These are phyloP conservation scores for Crithidia sp. DNA, from an alignment of 208 protist species.

Conservation along the genomic window DNA sequence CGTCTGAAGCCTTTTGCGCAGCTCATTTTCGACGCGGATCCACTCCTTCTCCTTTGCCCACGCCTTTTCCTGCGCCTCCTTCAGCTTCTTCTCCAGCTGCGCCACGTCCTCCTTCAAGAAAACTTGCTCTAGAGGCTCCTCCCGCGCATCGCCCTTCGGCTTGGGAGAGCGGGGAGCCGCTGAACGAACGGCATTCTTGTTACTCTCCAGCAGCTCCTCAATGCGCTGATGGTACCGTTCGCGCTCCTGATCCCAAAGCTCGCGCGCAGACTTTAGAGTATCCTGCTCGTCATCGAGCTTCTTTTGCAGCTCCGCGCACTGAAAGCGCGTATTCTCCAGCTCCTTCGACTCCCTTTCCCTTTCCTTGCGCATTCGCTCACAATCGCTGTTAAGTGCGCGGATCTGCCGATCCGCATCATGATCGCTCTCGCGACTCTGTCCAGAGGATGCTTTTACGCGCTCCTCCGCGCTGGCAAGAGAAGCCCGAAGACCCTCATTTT, in stretches of 20 bases:
- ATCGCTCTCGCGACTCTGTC: constrained; percentile 6
- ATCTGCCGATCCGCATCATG: constrained; percentile 20
- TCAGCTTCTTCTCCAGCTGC: constrained; percentile 73
- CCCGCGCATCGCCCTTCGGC: background rate
- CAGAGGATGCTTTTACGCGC: constrained; percentile 6
- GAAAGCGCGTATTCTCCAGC: constrained; percentile 41
- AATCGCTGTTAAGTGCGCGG: constrained; percentile 23
- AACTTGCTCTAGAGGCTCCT: constrained; percentile 49
- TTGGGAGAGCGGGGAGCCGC: background rate
- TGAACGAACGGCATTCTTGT: constrained; percentile 20
- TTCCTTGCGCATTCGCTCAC: constrained; percentile 39
- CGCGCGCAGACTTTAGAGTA: constrained; percentile 39
- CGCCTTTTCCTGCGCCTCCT: constrained; percentile 49
- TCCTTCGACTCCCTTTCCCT: constrained; percentile 39
- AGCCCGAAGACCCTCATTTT: constrained; percentile 52
- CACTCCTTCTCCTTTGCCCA: constrained; percentile 77
- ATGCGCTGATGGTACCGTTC: constrained; percentile 56
- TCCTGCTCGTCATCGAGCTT: constrained; percentile 43
- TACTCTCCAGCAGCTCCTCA: constrained; percentile 45
- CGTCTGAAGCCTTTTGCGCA: constrained; percentile 44
- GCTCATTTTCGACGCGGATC: constrained; percentile 40
- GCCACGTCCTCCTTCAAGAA: constrained; percentile 77
- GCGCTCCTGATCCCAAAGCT: constrained; percentile 65
- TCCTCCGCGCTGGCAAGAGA: constrained; percentile 25
- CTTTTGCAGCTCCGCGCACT: constrained; percentile 45